These are phyloP conservation scores for Globisporangium perplexum DNA, from an alignment of 352 stramenopile species.

Conservation along the genomic window DNA sequence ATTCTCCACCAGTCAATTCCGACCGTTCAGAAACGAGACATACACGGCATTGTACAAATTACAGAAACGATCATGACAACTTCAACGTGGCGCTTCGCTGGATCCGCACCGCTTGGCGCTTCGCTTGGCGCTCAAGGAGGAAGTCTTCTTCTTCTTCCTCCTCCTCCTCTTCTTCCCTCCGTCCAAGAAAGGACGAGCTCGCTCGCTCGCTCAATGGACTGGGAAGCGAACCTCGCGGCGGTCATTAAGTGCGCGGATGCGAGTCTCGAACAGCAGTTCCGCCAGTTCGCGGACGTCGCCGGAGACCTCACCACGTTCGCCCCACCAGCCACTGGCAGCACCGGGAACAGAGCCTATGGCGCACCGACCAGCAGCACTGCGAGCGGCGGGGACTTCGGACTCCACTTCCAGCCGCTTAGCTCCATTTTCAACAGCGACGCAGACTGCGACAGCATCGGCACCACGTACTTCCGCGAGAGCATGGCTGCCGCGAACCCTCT, in stretches of 20 bases:
- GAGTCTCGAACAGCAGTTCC: conserved; percentile 73
- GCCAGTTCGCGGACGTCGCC: conserved; percentile 45
- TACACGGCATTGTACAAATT: not conserved
- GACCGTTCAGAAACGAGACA: not conserved
- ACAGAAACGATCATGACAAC: not conserved
- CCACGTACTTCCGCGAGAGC: conserved; percentile 28
- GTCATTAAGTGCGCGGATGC: conserved; percentile 83
- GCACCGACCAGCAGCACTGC: not conserved
- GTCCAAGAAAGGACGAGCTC: too few species aligned
- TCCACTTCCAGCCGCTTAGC: conserved; percentile 4
- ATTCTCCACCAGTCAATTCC: not conserved
- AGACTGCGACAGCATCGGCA: conserved; percentile 20
- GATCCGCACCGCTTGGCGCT: not conserved
- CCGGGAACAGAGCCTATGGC: not conserved
- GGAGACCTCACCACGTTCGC: conserved; percentile 11
- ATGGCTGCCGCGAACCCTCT: conserved; percentile 22
- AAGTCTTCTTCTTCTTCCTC: too few species aligned
- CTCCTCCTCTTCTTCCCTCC: too few species aligned
- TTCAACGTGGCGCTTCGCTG: not conserved
- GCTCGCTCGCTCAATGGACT: too few species aligned
- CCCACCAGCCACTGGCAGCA: not conserved
- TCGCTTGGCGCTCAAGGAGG: too few species aligned
- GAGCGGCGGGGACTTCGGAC: not conserved
- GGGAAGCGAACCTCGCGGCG: conserved; percentile 55
- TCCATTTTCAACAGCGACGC: not conserved